Conservation (phyloP, 495 filamentous ascomycete species). For the Daldinia vernicosa region DNA sequence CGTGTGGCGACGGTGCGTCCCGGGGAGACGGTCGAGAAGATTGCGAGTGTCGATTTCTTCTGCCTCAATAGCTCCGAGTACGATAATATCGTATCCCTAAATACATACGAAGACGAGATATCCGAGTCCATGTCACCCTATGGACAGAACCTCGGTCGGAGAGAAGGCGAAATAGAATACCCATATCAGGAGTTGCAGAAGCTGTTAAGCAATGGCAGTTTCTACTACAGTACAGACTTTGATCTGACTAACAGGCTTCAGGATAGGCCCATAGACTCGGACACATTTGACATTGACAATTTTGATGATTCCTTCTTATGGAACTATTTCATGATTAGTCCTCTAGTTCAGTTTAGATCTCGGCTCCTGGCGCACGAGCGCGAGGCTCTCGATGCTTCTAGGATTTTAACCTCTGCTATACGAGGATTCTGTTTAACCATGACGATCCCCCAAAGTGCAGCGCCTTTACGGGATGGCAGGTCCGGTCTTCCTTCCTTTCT, state of each 20-base stretch:
- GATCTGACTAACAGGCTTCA: slow-evolving; percentile 94
- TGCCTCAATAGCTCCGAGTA: slow-evolving; percentile 87
- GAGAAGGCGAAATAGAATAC: slow-evolving; percentile 77
- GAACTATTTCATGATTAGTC: slow-evolving; percentile 98
- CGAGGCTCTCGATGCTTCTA: slow-evolving; percentile 77
- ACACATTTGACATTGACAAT: slow-evolving; percentile 79
- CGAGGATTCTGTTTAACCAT: slow-evolving; percentile 89
- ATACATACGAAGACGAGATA: slow-evolving; percentile 57
- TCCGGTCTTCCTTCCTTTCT: slow-evolving; percentile 82
- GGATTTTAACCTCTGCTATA: slow-evolving; percentile 92
- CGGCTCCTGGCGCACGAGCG: slow-evolving; percentile 77
- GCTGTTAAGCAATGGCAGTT: slow-evolving; percentile 91
- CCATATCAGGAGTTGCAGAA: slow-evolving; percentile 91
- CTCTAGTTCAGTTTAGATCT: slow-evolving; percentile 86
- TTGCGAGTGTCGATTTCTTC: slow-evolving; percentile 88
- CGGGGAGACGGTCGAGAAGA: slow-evolving; percentile 86
- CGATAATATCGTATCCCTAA: slow-evolving; percentile 73
- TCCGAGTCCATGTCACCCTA: slow-evolving; percentile 62
- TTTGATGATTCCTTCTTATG: slow-evolving; percentile 92
- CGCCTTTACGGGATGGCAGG: slow-evolving; percentile 64
- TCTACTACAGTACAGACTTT: slow-evolving; percentile 98
- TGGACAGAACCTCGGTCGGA: slow-evolving; percentile 65
- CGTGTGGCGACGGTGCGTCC: slow-evolving; percentile 84
- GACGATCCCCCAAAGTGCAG: slow-evolving; percentile 71
- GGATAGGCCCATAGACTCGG: slow-evolving; percentile 68